phyloP scores from a whole-genome alignment of 768 basidiomycete species.

The Saitozyma podzolica region DNA sequence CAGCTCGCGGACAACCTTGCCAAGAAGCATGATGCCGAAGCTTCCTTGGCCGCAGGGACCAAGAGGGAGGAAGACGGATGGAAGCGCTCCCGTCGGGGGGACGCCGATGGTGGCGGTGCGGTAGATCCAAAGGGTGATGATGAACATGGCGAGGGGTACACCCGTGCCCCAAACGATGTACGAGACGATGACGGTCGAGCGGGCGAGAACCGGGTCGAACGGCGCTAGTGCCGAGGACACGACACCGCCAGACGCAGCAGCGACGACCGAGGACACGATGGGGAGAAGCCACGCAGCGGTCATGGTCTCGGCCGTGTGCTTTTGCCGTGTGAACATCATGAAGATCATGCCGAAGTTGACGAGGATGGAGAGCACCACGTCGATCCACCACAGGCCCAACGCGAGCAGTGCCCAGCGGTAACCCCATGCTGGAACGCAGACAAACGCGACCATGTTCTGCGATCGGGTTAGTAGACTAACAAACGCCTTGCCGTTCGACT shows the following conservation, averaged over 20 bases:
- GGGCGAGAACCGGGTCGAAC: slow-evolving; percentile 58
- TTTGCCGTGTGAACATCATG: slow-evolving; percentile 67
- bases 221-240: slow-evolving; percentile 59
- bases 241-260: slow-evolving; percentile 66
- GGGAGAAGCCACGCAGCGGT: slow-evolving; percentile 72
- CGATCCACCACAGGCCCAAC: slow-evolving; percentile 72
- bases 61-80: slow-evolving; percentile 65
- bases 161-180: slow-evolving; percentile 59
- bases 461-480: neutral
- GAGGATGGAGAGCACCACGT: slow-evolving; percentile 61
- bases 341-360: slow-evolving; percentile 67
- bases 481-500: slow-evolving; percentile 1
- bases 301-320: slow-evolving; percentile 62
- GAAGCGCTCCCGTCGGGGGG: slow-evolving; percentile 17
- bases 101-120: slow-evolving; percentile 59
- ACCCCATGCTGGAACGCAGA: slow-evolving; percentile 36
- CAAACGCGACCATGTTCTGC: slow-evolving; percentile 45
- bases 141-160: slow-evolving; percentile 64
- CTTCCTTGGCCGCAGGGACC: slow-evolving; percentile 70
- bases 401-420: slow-evolving; percentile 26
- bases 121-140: slow-evolving; percentile 65
- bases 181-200: slow-evolving; percentile 61
- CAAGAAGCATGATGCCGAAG: slow-evolving; percentile 42
- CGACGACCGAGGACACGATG: slow-evolving; percentile 70
- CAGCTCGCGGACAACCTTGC: slow-evolving; percentile 25